These are phyloP conservation scores for Taxillus chinensis DNA, from an alignment of 164 flowering plant species.

Conservation along the genomic window DNA sequence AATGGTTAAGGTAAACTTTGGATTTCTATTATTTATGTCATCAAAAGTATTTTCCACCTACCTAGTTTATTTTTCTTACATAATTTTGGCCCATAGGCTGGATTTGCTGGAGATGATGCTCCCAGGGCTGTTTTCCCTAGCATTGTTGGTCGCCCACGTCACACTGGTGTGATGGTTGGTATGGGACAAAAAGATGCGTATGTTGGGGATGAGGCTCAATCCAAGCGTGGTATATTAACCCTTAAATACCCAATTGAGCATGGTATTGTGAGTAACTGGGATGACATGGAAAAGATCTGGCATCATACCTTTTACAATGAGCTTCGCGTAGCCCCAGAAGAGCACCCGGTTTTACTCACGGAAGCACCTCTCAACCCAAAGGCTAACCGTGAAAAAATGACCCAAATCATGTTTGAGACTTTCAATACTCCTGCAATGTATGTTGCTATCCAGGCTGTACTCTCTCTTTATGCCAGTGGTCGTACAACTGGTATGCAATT, in stretches of 20 bases:
- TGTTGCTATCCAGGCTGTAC: conserved; percentile 70
- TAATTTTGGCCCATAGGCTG: conserved; percentile 32
- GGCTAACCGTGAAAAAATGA: conserved; percentile 71
- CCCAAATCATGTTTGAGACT: conserved; percentile 69
- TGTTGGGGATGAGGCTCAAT: conserved; percentile 68
- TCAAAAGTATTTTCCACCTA: neutral
- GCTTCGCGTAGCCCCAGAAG: conserved; percentile 72
- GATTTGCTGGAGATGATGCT: conserved; percentile 82
- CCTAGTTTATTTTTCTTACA: neutral
- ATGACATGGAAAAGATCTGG: conserved; percentile 80
- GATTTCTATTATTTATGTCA: neutral
- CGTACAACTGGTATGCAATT: conserved; percentile 58
- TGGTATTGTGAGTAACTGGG: conserved; percentile 82
- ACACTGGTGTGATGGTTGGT: conserved; percentile 68
- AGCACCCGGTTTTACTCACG: conserved; percentile 68
- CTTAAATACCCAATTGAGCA: conserved; percentile 76
- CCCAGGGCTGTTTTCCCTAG: conserved; percentile 76
- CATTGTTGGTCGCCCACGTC: conserved; percentile 61
- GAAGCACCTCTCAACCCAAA: conserved; percentile 79
- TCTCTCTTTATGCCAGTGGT: conserved; percentile 75
- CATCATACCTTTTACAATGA: conserved; percentile 67
- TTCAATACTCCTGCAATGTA: conserved; percentile 64
- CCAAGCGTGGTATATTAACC: conserved; percentile 60
- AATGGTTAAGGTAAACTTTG: conserved; percentile 44
- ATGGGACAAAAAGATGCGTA: conserved; percentile 71